A percentile compares a stretch with the other conserved stretches of the same genome.
phyloP scores from a whole-genome alignment of 192 early-diverging fungal genomes.

The Coemansia sp. region DNA sequence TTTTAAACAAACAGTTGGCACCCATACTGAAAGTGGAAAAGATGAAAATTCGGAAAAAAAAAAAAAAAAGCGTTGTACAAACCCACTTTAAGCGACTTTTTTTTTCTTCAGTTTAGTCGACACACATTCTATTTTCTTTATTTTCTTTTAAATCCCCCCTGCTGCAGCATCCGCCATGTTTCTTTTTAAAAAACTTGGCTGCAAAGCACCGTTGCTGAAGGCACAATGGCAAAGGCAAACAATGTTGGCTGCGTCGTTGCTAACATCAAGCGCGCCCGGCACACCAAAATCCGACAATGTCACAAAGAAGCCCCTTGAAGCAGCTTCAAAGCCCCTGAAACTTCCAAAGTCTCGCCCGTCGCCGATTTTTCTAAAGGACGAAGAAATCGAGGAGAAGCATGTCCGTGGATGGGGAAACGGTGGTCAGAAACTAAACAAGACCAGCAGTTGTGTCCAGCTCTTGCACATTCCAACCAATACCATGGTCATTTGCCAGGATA shows the following conservation, averaged over 20 bases:
- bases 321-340: not conserved
- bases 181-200: not conserved
- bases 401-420: conserved; percentile 77
- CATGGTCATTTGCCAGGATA: conserved; percentile 66
- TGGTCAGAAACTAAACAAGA: conserved; percentile 81
- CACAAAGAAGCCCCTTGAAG: not conserved
- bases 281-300: not conserved
- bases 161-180: too few relatives aligned
- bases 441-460: conserved; percentile 71
- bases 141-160: not conserved
- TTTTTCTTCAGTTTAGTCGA: too few relatives aligned
- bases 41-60: too few relatives aligned
- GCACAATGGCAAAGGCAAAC: not conserved
- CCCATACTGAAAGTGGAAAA: too few relatives aligned
- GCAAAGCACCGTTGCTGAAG: not conserved
- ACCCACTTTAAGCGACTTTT: too few relatives aligned
- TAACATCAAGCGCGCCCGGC: too few relatives aligned
- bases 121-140: too few relatives aligned
- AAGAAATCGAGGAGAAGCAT: conserved; percentile 73
- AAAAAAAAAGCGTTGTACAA: too few relatives aligned
- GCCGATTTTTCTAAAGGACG: conserved; percentile 59
- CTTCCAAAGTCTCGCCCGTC: conserved; percentile 1
- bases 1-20: too few relatives aligned
- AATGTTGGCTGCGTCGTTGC: not conserved
- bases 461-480: conserved; percentile 71